phyloP scores from a whole-genome alignment of 345 rosid species.

The Clausena lansium region DNA sequence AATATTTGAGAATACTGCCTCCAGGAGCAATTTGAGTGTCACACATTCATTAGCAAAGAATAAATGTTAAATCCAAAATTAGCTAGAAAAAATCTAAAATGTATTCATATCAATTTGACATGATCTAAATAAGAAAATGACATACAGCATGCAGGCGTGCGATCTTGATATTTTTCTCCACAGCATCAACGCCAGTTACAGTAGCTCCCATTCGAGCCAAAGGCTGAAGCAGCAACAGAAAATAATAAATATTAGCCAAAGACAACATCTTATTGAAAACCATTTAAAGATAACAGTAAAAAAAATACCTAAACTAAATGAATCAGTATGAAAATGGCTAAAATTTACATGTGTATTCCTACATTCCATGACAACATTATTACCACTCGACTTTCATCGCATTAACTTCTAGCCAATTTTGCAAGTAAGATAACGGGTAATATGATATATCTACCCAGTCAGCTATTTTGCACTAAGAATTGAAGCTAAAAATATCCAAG shows the following conservation, averaged over 20 bases:
- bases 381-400: not conserved
- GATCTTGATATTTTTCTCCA: slow-evolving; percentile 84
- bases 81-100: not conserved
- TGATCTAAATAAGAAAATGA: slow-evolving; percentile 12
- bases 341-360: not conserved
- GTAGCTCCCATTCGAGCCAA: slow-evolving; percentile 96
- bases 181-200: slow-evolving; percentile 91
- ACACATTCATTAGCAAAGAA: not conserved
- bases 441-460: not conserved
- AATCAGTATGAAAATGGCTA: not conserved
- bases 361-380: not conserved
- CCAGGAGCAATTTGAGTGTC: not conserved
- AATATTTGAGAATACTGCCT: not conserved
- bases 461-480: not conserved
- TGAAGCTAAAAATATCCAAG: not conserved
- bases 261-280: not conserved
- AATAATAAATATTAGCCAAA: slow-evolving; percentile 5
- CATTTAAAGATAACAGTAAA: not conserved
- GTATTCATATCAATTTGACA: not conserved
- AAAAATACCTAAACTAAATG: not conserved
- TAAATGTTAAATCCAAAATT: not conserved
- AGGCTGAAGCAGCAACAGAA: slow-evolving; percentile 57
- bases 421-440: not conserved
- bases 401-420: not conserved
- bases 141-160: slow-evolving; percentile 93